phyloP scores from a whole-genome alignment of 2,329 filamentous ascomycete genomes.

The Paraphoma sp. region DNA sequence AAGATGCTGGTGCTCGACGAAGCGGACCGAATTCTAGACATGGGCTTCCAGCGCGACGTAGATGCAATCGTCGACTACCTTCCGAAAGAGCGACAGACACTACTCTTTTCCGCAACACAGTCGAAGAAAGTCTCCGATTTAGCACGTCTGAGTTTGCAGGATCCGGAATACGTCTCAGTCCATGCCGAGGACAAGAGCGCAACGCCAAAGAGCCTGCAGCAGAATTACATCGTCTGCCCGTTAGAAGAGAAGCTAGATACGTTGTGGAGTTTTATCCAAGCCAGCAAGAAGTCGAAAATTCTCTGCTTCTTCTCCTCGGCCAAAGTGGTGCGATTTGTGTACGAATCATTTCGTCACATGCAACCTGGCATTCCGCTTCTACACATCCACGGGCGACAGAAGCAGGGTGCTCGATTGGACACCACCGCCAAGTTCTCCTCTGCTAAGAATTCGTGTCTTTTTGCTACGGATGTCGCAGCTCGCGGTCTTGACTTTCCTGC shows the following conservation, averaged over 20 bases:
- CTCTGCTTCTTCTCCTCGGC: slow-evolving; percentile 94
- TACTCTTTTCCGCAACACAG: slow-evolving; percentile 96
- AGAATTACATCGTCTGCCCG: slow-evolving; percentile 88
- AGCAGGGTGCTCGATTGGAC: slow-evolving; percentile 85
- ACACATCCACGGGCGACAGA: slow-evolving; percentile 92
- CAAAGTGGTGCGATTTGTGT: slow-evolving; percentile 96
- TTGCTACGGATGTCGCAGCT: slow-evolving; percentile 94
- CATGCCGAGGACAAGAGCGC: slow-evolving; percentile 82
- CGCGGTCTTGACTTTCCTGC: slow-evolving; percentile 94
- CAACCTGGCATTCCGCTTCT: slow-evolving; percentile 93
- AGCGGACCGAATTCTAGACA: slow-evolving; percentile 95
- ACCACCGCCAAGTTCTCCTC: slow-evolving; percentile 84
- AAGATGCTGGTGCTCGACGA: slow-evolving; percentile 95
- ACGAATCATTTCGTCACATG: slow-evolving; percentile 89
- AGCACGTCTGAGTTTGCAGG: slow-evolving; percentile 82
- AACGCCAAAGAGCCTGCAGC: slow-evolving; percentile 83
- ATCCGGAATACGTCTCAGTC: slow-evolving; percentile 94
- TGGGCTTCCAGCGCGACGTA: slow-evolving; percentile 90
- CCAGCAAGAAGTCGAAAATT: slow-evolving; percentile 91
- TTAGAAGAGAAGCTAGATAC: slow-evolving; percentile 90
- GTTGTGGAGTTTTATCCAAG: slow-evolving; percentile 88
- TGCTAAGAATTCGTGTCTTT: slow-evolving; percentile 84
- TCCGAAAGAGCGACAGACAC: slow-evolving; percentile 82
- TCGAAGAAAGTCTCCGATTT: slow-evolving; percentile 93
- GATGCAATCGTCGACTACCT: slow-evolving; percentile 94